Evolutionary conservation across 768 basidiomycete genomes (phyloP), one percentile per base, ranked within the genome.

Genomic region (Lactifluus rugatus): DNA sequence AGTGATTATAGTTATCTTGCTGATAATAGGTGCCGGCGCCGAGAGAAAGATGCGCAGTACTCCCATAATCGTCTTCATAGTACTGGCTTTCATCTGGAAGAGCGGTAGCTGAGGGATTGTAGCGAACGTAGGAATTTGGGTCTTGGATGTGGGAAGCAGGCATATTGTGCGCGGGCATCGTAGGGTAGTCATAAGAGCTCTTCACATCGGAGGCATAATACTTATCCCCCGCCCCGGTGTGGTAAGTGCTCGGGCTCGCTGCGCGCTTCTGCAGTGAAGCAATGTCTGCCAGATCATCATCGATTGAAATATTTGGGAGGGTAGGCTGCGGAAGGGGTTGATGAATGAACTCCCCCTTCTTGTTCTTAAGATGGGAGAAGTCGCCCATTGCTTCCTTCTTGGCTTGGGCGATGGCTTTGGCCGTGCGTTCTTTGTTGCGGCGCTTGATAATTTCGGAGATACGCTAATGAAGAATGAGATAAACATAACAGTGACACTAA

Each of bases 361-460:
- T 90, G 75, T 92, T 91, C 78, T 89, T 93, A 63, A 95, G 77
- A 69, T 94, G 92, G 46, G 88, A 88, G 72, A 74, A 93, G 69
- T 93, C 94, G 57, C 93, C 92, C 66, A 81, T 81, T 3, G 93
- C 96, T 71, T 98, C 88, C 68, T 92, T 93, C 76, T 85, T 84
- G 17, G 92, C 95, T 25, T 87, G 77, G 44, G 83, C 87, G 10
- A 84, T 84, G 49, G 89, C 86, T 64, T 88, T 86, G 2, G 81
- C 82, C 34, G 90, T 76, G 34, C 96, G 85, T 66, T 94, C 86
- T 67, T 89, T 87, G 65, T 87, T 87, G 71, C 87, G 87, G 62
- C 89, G 86, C 72, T 90, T 93, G 77, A 98, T 92, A 58, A 97
- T 84, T 68, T 86, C 89, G 57, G 85, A 81, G 65, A 98, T 97